These are phyloP conservation scores for Pholiota microspora DNA, from an alignment of 768 basidiomycete genomes.

Conservation along the genomic window DNA sequence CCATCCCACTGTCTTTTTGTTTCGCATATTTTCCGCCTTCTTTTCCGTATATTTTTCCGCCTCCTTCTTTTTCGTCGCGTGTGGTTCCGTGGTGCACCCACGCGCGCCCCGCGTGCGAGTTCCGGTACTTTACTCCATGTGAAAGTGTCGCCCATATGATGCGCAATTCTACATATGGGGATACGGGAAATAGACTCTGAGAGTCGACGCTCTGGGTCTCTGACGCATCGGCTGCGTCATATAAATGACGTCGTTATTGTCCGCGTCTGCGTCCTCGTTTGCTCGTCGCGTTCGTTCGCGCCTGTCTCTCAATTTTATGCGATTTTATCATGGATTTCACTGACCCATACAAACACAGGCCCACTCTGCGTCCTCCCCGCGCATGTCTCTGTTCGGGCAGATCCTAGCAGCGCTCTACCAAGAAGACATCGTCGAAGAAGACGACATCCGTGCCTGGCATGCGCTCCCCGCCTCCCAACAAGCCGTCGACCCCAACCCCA, in stretches of 20 bases:
- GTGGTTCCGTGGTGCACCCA: no score
- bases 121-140: no score
- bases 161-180: background rate
- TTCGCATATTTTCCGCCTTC: no score
- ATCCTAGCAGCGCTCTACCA: conserved; percentile 87
- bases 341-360: no score
- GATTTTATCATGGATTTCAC: no score
- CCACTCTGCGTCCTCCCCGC: conserved; percentile 62
- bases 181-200: no score
- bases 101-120: no score
- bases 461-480: conserved; percentile 49
- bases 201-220: no score
- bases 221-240: background rate
- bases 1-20: background rate
- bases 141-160: background rate
- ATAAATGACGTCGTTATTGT: background rate
- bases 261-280: no score
- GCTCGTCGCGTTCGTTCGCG: no score
- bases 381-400: conserved; percentile 75
- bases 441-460: conserved; percentile 90
- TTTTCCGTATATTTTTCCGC: background rate
- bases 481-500: conserved; percentile 33
- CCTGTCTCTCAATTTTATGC: no score
- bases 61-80: background rate
- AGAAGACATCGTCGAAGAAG: conserved; percentile 88